These are phyloP conservation scores for Suillus paluster DNA, from an alignment of 768 basidiomycete species.

Conservation along the genomic window DNA sequence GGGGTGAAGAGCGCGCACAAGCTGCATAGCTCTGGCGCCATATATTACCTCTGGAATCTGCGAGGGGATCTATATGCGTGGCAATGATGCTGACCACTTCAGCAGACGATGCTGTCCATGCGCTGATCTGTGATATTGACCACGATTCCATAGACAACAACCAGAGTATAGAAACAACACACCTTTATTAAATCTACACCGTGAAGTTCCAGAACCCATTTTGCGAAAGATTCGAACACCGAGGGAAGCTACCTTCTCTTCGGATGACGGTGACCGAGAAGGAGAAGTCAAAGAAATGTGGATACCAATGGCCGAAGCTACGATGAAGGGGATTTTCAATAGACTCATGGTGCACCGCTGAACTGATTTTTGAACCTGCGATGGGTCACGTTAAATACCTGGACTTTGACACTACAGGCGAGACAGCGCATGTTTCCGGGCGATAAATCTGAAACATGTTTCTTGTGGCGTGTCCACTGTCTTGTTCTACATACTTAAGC, in stretches of 20 bases:
- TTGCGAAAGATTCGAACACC: background rate
- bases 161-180: background rate
- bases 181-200: background rate
- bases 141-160: background rate
- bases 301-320: slow-evolving; percentile 44
- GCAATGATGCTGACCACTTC: background rate
- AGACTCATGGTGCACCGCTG: slow-evolving; percentile 28
- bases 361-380: background rate
- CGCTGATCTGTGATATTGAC: background rate
- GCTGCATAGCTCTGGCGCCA: background rate
- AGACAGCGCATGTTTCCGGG: too few species aligned
- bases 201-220: background rate
- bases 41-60: background rate
- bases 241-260: slow-evolving; percentile 29
- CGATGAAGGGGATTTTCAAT: slow-evolving; percentile 45
- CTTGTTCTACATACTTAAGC: too few species aligned
- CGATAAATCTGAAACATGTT: too few species aligned
- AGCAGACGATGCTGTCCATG: background rate
- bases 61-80: background rate
- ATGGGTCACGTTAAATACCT: background rate
- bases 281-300: slow-evolving; percentile 50
- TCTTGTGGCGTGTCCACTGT: too few species aligned
- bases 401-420: background rate
- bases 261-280: slow-evolving; percentile 40
- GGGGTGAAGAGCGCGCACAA: background rate